A percentile compares a stretch with the other conserved stretches of the same genome.
These are phyloP conservation scores for Silene vulgaris DNA, from an alignment of 179 eudicot genomes.

Conservation along the genomic window DNA sequence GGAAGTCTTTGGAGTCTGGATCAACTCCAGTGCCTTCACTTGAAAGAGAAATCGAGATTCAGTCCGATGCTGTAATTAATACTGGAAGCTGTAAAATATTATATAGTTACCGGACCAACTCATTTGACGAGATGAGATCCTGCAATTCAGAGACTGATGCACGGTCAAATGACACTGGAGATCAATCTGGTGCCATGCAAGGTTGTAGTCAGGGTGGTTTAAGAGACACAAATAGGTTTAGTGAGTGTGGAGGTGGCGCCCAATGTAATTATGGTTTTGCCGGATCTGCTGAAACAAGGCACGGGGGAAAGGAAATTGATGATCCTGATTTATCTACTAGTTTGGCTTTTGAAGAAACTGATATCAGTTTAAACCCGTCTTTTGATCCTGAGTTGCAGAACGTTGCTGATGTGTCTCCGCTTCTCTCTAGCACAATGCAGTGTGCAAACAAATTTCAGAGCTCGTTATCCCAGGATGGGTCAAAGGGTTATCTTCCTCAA, in stretches of 20 bases:
- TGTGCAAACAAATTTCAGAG: constrained; percentile 25
- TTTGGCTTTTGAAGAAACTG: constrained; percentile 27
- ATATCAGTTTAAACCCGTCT: constrained; percentile 28
- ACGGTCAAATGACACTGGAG: constrained; percentile 19
- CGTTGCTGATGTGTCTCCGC: constrained; percentile 20
- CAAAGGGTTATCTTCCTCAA: constrained; percentile 19
- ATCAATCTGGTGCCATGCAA: constrained; percentile 22
- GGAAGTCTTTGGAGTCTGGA: constrained; percentile 12
- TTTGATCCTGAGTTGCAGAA: constrained; percentile 30
- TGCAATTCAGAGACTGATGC: constrained; percentile 24
- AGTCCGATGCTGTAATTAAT: constrained; percentile 16
- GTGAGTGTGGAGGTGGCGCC: constrained; percentile 17
- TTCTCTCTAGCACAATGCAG: constrained; percentile 15
- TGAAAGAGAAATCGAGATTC: constrained; percentile 26
- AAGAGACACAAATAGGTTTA: constrained; percentile 21
- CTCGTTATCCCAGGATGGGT: constrained; percentile 22
- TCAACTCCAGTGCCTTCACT: constrained; percentile 14
- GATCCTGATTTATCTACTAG: constrained; percentile 30
- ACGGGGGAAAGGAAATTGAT: constrained; percentile 20
- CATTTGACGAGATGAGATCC: constrained; percentile 30
- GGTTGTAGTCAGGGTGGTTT: constrained; percentile 24
- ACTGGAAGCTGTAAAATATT: constrained; percentile 21
- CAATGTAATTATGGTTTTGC: constrained; percentile 24
- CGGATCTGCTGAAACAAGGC: constrained; percentile 20
- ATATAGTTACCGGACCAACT: constrained; percentile 17